Evolutionary conservation across 768 basidiomycete species (phyloP).

Genomic region (Termitomyces sp.): DNA sequence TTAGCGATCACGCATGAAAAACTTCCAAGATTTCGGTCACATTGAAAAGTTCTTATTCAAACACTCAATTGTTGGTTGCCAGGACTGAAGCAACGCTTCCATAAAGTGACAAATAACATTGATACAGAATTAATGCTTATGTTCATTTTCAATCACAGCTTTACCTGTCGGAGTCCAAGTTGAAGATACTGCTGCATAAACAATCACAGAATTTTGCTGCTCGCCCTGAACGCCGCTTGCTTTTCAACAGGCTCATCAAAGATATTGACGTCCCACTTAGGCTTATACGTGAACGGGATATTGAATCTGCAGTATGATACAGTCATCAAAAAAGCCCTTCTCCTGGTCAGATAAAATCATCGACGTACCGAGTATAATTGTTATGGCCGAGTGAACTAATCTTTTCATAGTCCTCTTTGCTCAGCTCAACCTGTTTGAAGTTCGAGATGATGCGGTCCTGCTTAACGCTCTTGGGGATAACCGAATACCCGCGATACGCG

Average conservation of each 20-base stretch:
- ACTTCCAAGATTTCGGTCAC: neutral
- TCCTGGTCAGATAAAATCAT: neutral
- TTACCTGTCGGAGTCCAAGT: neutral
- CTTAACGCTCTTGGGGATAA: slow-evolving; percentile 82
- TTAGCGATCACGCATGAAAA: neutral
- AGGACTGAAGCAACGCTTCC: neutral
- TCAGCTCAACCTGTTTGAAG: slow-evolving; percentile 69
- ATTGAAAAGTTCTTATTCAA: too few species aligned
- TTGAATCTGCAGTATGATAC: slow-evolving; percentile 41
- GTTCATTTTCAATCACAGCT: neutral
- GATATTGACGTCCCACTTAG: slow-evolving; percentile 67
- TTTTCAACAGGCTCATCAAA: slow-evolving; percentile 63
- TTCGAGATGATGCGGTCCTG: slow-evolving; percentile 69
- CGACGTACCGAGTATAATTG: slow-evolving; percentile 34
- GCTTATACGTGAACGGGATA: slow-evolving; percentile 52
- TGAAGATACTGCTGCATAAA: too few species aligned
- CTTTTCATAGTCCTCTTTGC: slow-evolving; percentile 60
- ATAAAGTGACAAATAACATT: slow-evolving; percentile 4
- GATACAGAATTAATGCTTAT: neutral
- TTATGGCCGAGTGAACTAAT: slow-evolving; percentile 44
- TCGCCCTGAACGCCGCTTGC: slow-evolving; percentile 24
- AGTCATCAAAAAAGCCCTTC: neutral
- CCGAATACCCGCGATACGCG: slow-evolving; percentile 64
- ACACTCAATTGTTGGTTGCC: neutral
- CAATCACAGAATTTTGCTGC: slow-evolving; percentile 20